phyloP scores from a whole-genome alignment of 2,329 filamentous ascomycete species.

The Acrocalymma vagum region DNA sequence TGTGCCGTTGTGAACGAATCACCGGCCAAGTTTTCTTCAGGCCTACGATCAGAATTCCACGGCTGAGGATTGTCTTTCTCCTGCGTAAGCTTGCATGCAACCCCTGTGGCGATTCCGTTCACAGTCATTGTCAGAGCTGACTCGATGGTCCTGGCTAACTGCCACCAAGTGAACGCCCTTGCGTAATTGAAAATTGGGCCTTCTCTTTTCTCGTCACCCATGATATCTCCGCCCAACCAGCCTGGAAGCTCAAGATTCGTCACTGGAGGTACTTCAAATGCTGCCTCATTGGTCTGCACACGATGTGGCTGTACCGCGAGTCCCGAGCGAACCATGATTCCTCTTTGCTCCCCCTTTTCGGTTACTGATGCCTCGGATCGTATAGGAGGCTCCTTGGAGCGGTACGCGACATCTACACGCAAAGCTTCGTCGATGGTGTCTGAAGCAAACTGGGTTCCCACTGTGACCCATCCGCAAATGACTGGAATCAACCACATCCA shows the following conservation, averaged over 20 bases:
- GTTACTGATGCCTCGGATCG: conserved; percentile 9
- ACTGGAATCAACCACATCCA: conserved; percentile 33
- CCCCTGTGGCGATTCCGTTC: conserved; percentile 16
- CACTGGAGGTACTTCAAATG: conserved; percentile 20
- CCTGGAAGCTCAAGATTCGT: conserved; percentile 16
- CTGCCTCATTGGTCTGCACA: conserved; percentile 16
- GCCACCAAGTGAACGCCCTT: conserved; percentile 29
- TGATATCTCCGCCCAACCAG: conserved; percentile 25
- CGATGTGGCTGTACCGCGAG: conserved; percentile 19
- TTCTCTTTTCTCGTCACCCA: conserved; percentile 27
- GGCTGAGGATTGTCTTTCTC: conserved; percentile 3
- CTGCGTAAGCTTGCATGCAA: conserved; percentile 13
- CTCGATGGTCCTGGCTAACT: conserved; percentile 20
- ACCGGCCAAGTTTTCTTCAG: conserved; percentile 22
- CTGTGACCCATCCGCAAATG: conserved; percentile 28
- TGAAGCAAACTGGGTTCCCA: conserved; percentile 22
- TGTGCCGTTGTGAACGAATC: conserved; percentile 20
- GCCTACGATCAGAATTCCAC: conserved; percentile 13
- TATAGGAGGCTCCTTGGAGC: conserved; percentile 16
- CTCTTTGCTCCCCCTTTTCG: conserved; percentile 16
- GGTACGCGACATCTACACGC: conserved; percentile 14
- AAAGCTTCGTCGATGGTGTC: conserved; percentile 27
- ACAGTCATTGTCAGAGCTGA: conserved; percentile 14
- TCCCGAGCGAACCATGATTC: conserved; percentile 18
- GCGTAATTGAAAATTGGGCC: conserved; percentile 35